Base-by-base conservation (phyloP, 2,329 filamentous ascomycete species). In the Aspergillus hiratsukae region DNA sequence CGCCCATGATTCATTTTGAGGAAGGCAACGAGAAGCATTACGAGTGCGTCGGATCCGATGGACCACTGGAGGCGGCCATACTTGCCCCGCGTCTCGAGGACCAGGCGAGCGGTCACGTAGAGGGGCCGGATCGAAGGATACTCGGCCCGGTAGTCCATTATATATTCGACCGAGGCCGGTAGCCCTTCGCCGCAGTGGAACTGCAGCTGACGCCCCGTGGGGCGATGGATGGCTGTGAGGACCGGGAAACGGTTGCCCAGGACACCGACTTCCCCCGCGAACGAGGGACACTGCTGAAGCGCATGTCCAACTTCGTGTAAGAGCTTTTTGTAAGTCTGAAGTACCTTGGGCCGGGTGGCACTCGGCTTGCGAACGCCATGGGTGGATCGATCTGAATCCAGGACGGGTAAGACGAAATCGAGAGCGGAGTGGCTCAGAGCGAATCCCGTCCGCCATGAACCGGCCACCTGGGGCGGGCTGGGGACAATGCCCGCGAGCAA, bases 1-100 rank as follows among this genome's bases (percentile, higher is more conserved):
- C 66, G 63, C 55, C 64, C 71, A 29, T 75, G 71, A 31, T 69
- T 70, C 58, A 79, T 72, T 59, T 79, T 79, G 28, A 85, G 68
- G 28, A 79, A 78, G 4, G 82, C 80, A 14, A 81, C 78, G 19
- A 86, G 68, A 75, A 86, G 81, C 72, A 84, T 80, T 63, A 83
- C 77, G 9, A 84, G 70, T 11, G 77, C 73, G 63, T 86, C 84
- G 0, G 81, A 78, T 17, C 77, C 78, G 35, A 86, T 68, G 1
- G 81, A 80, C n/a, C 78, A 78, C 3, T 68, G 64, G 53, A 71
- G 76, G 19, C 79, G 74, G 52, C 81, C 77, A 31, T 76, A 75
- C 2, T 86, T 66, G 25, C 74, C 75, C 41, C 80, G 77, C 23
- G 80, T 71, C 52, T 81, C 75, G 43, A 87, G 72, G 17, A 78